Evolutionary conservation across 768 basidiomycete species (phyloP).

Genomic region (Lentinula detonsa): DNA sequence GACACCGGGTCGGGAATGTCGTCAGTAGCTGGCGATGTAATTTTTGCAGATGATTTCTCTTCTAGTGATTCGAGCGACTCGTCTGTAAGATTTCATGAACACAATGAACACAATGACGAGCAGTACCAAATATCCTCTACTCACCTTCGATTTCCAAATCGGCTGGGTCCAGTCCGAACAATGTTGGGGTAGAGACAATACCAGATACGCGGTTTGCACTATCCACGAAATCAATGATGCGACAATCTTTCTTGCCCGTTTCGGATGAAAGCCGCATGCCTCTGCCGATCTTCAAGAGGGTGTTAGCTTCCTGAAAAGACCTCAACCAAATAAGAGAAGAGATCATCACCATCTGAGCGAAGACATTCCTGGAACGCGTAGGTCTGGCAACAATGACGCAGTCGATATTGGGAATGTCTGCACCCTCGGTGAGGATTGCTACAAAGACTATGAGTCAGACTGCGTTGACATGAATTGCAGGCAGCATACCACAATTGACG

Average conservation of each 20-base stretch:
- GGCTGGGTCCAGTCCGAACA: slow-evolving; percentile 80
- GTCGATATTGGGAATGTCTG: slow-evolving; percentile 93
- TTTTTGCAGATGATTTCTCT: slow-evolving; percentile 26
- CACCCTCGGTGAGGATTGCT: slow-evolving; percentile 91
- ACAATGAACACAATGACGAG: slow-evolving; percentile 4
- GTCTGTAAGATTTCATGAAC: slow-evolving; percentile 28
- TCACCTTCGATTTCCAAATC: slow-evolving; percentile 59
- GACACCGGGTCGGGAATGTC: slow-evolving; percentile 50
- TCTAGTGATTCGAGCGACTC: slow-evolving; percentile 44
- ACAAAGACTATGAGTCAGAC: background rate
- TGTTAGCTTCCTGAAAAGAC: background rate
- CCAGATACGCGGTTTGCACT: slow-evolving; percentile 61
- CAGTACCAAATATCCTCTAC: slow-evolving; percentile 2
- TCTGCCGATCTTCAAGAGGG: slow-evolving; percentile 68
- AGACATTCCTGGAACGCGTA: slow-evolving; percentile 83
- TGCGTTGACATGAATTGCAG: background rate
- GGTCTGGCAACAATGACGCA: slow-evolving; percentile 86
- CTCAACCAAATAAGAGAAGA: background rate
- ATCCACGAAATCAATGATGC: slow-evolving; percentile 89
- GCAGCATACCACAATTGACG: slow-evolving; percentile 72
- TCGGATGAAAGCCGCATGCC: slow-evolving; percentile 82
- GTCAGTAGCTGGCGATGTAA: slow-evolving; percentile 18
- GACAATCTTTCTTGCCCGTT: slow-evolving; percentile 80
- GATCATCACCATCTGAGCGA: slow-evolving; percentile 79
- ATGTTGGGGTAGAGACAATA: slow-evolving; percentile 70